These are phyloP conservation scores for Boletus sp. DNA, from an alignment of 768 basidiomycete species.

Conservation along the genomic window DNA sequence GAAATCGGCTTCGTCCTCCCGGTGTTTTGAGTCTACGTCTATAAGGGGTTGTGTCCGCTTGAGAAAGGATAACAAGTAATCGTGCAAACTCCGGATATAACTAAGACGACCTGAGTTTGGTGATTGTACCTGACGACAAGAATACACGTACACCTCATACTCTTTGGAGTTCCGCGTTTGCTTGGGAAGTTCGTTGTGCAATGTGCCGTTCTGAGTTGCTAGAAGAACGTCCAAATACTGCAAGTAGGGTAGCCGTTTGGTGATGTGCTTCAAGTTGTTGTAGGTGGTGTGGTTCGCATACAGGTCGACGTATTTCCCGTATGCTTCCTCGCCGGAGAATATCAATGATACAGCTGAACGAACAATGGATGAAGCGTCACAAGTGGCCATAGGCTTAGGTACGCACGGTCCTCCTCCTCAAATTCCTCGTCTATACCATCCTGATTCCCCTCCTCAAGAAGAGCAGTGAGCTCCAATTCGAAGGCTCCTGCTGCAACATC, in stretches of 20 bases:
- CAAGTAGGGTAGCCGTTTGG: constrained; percentile 83
- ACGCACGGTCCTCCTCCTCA: constrained; percentile 87
- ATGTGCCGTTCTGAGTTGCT: constrained; percentile 51
- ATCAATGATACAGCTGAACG: constrained; percentile 68
- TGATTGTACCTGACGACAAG: constrained; percentile 2
- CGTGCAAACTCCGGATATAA: constrained; percentile 80
- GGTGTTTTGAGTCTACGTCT: constrained; percentile 69
- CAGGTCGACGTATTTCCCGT: constrained; percentile 93
- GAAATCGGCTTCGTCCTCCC: constrained; percentile 67
- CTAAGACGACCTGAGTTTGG: constrained; percentile 39
- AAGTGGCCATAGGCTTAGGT: not conserved
- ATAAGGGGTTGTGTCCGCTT: constrained; percentile 82
- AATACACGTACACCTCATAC: constrained; percentile 67
- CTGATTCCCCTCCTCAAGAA: constrained; percentile 75
- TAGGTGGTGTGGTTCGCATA: constrained; percentile 86
- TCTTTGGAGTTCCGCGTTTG: constrained; percentile 70
- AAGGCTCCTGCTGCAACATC: constrained; percentile 80
- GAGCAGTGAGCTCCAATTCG: constrained; percentile 77
- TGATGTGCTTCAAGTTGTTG: constrained; percentile 84
- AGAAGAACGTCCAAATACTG: constrained; percentile 91
- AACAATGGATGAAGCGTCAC: constrained; percentile 9
- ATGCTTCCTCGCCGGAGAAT: constrained; percentile 95
- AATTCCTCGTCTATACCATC: constrained; percentile 64
- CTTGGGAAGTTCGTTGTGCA: constrained; percentile 70
- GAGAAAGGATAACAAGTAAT: constrained; percentile 83